Conservation (phyloP, 129 eudicot species). For the Arctium minus region DNA sequence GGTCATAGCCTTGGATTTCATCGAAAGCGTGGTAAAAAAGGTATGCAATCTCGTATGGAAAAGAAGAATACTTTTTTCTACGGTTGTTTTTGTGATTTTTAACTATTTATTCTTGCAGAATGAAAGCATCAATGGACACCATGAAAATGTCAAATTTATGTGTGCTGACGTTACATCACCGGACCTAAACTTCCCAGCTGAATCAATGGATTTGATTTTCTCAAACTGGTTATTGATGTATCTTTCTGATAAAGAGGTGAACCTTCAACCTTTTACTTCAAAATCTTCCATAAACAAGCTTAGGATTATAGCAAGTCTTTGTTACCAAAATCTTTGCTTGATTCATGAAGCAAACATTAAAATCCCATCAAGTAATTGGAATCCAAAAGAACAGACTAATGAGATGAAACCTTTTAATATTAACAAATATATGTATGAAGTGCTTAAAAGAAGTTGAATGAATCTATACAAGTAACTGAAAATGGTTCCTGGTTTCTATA, state of each 20-base stretch:
- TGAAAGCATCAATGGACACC: constrained; percentile 68
- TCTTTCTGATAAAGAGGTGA: constrained; percentile 91
- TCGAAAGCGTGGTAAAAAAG: constrained; percentile 81
- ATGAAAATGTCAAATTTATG: constrained; percentile 70
- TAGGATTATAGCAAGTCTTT: background rate
- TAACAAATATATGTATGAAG: background rate
- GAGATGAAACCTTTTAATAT: background rate
- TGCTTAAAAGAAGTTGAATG: background rate
- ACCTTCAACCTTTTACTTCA: background rate
- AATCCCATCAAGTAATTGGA: background rate
- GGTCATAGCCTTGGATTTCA: constrained; percentile 74
- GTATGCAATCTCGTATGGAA: constrained; percentile 32
- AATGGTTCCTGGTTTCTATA: too few relatives aligned
- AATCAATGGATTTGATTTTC: constrained; percentile 75
- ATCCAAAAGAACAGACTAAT: background rate
- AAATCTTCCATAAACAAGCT: background rate
- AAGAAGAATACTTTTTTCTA: background rate
- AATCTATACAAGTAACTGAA: background rate
- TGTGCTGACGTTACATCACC: constrained; percentile 98
- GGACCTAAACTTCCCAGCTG: constrained; percentile 54
- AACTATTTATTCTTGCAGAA: constrained; percentile 52
- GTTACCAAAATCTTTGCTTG: background rate
- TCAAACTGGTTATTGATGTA: constrained; percentile 88
- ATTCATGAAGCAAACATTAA: background rate
- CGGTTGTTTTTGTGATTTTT: background rate